Conservation (phyloP, 1,284 basidiomycete genomes). For the Cutaneotrichosporon sp. region DNA sequence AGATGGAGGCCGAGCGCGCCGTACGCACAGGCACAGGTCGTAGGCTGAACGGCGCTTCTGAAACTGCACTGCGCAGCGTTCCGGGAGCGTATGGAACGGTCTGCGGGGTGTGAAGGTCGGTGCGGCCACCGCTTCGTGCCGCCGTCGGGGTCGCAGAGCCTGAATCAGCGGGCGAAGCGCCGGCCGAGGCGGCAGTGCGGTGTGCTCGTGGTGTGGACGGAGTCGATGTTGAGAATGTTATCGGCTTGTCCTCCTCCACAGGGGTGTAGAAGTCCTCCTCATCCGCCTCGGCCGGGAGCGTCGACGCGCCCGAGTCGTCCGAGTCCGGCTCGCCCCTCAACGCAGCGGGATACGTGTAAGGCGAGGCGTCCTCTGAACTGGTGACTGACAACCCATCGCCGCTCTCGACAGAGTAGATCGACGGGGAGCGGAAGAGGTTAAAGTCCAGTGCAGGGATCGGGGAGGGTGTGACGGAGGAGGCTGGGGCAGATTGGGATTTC, state of each 20-base stretch:
- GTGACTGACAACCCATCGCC: constrained; percentile 6
- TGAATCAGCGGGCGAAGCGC: neutral
- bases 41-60: constrained; percentile 15
- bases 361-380: neutral
- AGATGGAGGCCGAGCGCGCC: constrained; percentile 1
- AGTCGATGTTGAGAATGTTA: constrained; percentile 4
- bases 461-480: neutral
- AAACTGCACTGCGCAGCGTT: constrained; percentile 9
- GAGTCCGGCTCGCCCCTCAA: neutral
- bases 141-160: constrained; percentile 1
- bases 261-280: neutral
- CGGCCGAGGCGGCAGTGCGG: neutral
- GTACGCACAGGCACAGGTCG: constrained; percentile 16
- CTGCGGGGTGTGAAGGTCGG: neutral
- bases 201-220: constrained; percentile 9
- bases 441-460: constrained; percentile 37
- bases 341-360: neutral
- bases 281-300: too few relatives aligned
- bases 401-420: constrained; percentile 37
- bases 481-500: neutral
- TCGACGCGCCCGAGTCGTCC: too few relatives aligned
- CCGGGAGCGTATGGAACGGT: neutral
- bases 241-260: neutral
- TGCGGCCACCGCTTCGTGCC: neutral
- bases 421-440: constrained; percentile 39